Percentiles rank a stretch among this genome's conserved stretches.
These are phyloP conservation scores for Goniomonas avonlea DNA, from an alignment of 78 protist species.

Conservation along the genomic window DNA sequence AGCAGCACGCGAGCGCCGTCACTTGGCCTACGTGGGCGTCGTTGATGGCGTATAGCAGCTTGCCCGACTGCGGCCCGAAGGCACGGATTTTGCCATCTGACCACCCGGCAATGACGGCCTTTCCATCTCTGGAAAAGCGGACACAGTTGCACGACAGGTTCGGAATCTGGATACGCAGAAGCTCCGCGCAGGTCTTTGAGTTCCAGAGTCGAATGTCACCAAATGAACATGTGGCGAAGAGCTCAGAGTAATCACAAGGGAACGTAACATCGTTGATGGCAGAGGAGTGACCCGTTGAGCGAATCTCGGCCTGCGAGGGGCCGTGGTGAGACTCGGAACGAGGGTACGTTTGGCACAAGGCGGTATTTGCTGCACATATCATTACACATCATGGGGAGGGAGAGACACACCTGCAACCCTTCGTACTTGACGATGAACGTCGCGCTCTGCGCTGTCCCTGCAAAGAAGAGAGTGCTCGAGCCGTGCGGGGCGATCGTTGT, in stretches of 20 bases:
- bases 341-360: too few species aligned
- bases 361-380: too few species aligned
- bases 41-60: conserved; percentile 49
- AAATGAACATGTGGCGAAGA: conserved; percentile 51
- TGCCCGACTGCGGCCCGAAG: conserved; percentile 68
- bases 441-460: background rate
- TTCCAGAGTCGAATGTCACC: conserved; percentile 59
- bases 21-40: conserved; percentile 64
- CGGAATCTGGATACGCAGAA: conserved; percentile 50
- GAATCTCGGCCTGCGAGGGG: conserved; percentile 31
- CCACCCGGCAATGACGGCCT: conserved; percentile 52
- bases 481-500: conserved; percentile 8
- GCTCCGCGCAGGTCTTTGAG: conserved; percentile 40
- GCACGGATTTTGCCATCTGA: conserved; percentile 64
- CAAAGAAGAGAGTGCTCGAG: conserved; percentile 15
- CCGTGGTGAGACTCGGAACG: too few species aligned
- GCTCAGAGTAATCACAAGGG: conserved; percentile 45
- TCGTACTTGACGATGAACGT: conserved; percentile 12
- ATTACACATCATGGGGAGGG: background rate
- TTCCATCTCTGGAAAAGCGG: conserved; percentile 43
- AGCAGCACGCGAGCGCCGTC: conserved; percentile 34
- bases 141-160: conserved; percentile 36
- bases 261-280: conserved; percentile 44
- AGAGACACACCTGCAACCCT: background rate
- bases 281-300: conserved; percentile 32